These are phyloP conservation scores for Arabidopsis arenosa DNA, from an alignment of 345 rosid species.

Conservation along the genomic window DNA sequence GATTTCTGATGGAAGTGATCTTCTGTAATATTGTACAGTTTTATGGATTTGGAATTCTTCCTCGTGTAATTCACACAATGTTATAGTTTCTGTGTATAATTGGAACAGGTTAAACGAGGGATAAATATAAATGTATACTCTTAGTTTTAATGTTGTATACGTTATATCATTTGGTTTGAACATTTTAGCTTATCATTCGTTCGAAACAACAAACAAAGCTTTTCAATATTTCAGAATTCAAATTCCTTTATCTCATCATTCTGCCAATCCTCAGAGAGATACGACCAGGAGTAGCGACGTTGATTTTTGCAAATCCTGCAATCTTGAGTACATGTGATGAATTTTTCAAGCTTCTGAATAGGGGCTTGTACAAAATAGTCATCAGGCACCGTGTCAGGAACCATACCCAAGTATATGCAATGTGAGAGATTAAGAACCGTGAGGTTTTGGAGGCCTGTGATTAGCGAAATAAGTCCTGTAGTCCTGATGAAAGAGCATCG, in stretches of 20 bases:
- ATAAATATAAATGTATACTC: conserved; percentile 23
- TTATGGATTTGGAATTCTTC: conserved; percentile 34
- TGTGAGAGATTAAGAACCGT: conserved; percentile 21
- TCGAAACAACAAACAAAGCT: background rate
- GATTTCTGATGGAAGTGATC: conserved; percentile 68
- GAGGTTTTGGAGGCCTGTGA: conserved; percentile 4
- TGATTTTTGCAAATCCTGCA: conserved; percentile 17
- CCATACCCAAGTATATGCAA: background rate
- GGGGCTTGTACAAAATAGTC: conserved; percentile 10
- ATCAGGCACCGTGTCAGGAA: background rate
- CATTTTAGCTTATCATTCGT: background rate
- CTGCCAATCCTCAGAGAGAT: background rate
- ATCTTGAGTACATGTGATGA: background rate
- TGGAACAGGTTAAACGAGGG: conserved; percentile 33
- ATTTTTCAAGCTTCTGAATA: conserved; percentile 17
- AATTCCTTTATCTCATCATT: conserved; percentile 28
- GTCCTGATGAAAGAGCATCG: background rate
- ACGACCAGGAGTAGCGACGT: background rate
- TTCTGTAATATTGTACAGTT: conserved; percentile 61
- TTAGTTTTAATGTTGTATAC: conserved; percentile 12
- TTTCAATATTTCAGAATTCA: conserved; percentile 2
- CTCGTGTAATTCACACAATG: conserved; percentile 20
- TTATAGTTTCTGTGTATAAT: conserved; percentile 46
- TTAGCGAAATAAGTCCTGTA: background rate
- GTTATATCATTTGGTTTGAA: background rate